Base-by-base conservation (phyloP, 768 basidiomycete genomes). In the Leccinum sublutescens region DNA sequence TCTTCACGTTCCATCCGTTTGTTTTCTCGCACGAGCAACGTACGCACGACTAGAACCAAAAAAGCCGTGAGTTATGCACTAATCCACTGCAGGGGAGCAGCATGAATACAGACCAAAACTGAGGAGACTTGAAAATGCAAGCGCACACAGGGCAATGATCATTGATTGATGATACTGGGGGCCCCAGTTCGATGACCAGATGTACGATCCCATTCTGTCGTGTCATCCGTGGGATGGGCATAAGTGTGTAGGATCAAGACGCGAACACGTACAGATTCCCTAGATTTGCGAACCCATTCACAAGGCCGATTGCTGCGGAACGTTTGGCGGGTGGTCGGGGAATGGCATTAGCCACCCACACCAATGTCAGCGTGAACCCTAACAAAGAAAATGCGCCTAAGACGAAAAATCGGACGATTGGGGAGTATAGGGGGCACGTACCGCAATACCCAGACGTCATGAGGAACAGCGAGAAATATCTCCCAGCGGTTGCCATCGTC, bases 401-500 rank as follows among this genome's bases (percentile, higher is more conserved):
- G 10, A 14, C n/a, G 3, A 8, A 23, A 49, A 49, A 8, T 14
- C 8, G 23, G 15, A 49, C 15, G 23, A 49, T 11, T 47, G 11
- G 25, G 7, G 12, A 3, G 7, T 29, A n/a, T 43, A 9, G 19
- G 10, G 23, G 5, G n/a, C 19, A 62, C 72, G 31, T 31, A 75
- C 80, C 79, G 15, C 71, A 71, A 63, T 80, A 82, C 21, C 84
- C 83, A 54, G 71, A 66, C 0, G 85, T 80, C 84, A 88, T 85
- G n/a, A 88, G 72, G 70, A 86, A 87, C 68, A 87, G 74, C 1
- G 83, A 77, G 27, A 87, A 74, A 61, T 88, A 87, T 54, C 85
- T 80, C 2, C 76, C 85, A 0, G 74, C 78, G 19, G 77, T 76
- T 4, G 74, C 74, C 72, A 78, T 77, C 1, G 85, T 87, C 3